Evolutionary conservation across 495 filamentous ascomycete genomes (phyloP).

Genomic region (Pseudevernia furfuracea): DNA sequence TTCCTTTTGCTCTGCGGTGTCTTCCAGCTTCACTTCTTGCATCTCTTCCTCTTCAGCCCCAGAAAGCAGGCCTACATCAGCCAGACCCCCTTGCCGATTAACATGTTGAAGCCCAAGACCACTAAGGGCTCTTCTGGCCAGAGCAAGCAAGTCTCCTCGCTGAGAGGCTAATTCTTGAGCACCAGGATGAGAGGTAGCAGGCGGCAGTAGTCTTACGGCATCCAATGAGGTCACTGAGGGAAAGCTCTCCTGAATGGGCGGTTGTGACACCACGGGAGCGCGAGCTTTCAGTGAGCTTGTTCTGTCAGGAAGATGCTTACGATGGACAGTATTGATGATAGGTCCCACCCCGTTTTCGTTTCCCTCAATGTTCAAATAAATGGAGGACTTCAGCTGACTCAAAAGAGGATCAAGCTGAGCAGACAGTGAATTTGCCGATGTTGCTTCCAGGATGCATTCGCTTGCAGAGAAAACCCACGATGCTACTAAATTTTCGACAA

Average conservation of each 20-base stretch:
- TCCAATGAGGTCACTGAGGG: conserved; percentile 16
- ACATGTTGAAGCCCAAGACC: conserved; percentile 55
- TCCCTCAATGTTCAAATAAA: conserved; percentile 27
- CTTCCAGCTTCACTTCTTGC: conserved; percentile 50
- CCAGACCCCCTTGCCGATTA: conserved; percentile 78
- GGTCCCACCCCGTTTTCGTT: conserved; percentile 32
- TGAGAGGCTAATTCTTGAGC: conserved; percentile 75
- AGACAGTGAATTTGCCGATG: conserved; percentile 54
- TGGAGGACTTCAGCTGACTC: conserved; percentile 23
- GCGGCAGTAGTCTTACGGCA: conserved; percentile 17
- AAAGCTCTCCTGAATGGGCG: conserved; percentile 7
- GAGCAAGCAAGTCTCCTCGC: conserved; percentile 69
- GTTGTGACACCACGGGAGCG: conserved; percentile 10
- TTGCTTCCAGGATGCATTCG: conserved; percentile 70
- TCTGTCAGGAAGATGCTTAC: conserved; percentile 34
- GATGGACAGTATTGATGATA: background rate
- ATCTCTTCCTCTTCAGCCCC: conserved; percentile 44
- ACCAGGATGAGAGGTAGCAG: conserved; percentile 48
- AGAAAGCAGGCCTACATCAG: conserved; percentile 35
- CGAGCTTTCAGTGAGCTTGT: conserved; percentile 38
- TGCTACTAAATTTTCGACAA: conserved; percentile 73
- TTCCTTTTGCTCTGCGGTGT: conserved; percentile 17
- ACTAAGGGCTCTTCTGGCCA: conserved; percentile 72
- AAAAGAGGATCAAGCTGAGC: conserved; percentile 20
- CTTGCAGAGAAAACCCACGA: conserved; percentile 78